Base-by-base conservation (phyloP, 2,329 filamentous ascomycete species). In the Orbilia ellipsospora region DNA sequence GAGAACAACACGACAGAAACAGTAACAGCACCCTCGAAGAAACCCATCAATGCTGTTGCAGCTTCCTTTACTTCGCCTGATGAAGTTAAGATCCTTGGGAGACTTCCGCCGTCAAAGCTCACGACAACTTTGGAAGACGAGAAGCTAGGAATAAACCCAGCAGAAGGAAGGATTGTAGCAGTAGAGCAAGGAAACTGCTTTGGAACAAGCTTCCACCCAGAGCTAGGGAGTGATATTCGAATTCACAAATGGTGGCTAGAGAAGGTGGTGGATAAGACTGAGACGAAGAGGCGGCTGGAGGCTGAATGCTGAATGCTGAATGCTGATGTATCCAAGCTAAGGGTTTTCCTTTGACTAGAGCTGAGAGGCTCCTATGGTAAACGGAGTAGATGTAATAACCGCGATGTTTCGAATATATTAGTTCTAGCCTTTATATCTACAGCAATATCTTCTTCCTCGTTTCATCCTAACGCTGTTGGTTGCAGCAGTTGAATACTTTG, bases 231-330 rank as follows among this genome's bases (percentile, higher is more conserved):
- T 6, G 95, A 99, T 83, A 85, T 89, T 68, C 87, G 95, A 67
- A 96, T 98, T 80, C 95, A 99, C 82, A 86, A 88, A 3, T 98
- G 95, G 95, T 99, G 95, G 95, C 81, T 99, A 81, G 84, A 87
- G 79, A 88, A 94, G 82, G 91, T 93, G 36, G 80, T 86, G 59
- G 81, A 84, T 54, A 83, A 83, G 36, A 80, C 83, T 67, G 72
- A 75, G 45, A 63, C 28, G 40, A 78, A 79, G 74, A 73, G 57
- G 63, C 70, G 68, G 55, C 60, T 78, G 36, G 74, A 78, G 52
- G 45, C 77, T 26, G 26, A 68, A 26, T 42, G 44, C 5, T 68
- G 52, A 51, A 31, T 31, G 28, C 28, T n/a, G n/a, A 23, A 23
- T 23, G 23, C 23, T 23, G 23, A 23, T 23, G 23, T 23, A 23